Conservation (phyloP, 2,329 filamentous ascomycete genomes). For the Colletotrichum cereale region DNA sequence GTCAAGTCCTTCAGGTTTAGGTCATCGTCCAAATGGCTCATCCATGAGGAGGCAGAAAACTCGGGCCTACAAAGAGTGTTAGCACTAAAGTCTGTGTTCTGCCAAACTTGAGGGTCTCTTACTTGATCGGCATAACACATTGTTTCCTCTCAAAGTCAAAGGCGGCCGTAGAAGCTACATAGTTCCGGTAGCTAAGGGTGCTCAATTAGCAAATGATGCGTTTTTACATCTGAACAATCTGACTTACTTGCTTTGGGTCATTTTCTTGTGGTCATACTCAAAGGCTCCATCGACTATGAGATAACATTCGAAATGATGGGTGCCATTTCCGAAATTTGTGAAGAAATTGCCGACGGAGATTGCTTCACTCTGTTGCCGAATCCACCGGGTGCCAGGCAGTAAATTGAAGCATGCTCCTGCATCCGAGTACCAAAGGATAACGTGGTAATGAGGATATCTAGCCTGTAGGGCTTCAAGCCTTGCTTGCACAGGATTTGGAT, state of each 20-base stretch:
- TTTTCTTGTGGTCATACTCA: background rate
- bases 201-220: background rate
- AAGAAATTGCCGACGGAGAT: background rate
- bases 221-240: background rate
- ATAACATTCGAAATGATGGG: background rate
- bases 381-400: constrained; percentile 12
- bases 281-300: constrained; percentile 2
- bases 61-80: background rate
- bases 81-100: background rate
- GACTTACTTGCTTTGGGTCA: background rate
- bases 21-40: constrained; percentile 1
- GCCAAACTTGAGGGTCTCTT: background rate
- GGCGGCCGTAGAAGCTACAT: background rate
- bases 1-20: constrained; percentile 6
- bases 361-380: background rate
- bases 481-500: background rate
- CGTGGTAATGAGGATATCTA: background rate
- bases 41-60: constrained; percentile 16
- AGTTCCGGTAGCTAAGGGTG: background rate
- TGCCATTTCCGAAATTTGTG: background rate
- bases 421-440: constrained; percentile 1
- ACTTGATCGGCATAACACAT: background rate
- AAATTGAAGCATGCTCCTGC: background rate
- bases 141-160: constrained; percentile 10
- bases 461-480: background rate